Percentiles rank a stretch among this genome's conserved stretches.
Conservation (phyloP, 371 early-diverging fungal species). For the Mucor sp. region DNA sequence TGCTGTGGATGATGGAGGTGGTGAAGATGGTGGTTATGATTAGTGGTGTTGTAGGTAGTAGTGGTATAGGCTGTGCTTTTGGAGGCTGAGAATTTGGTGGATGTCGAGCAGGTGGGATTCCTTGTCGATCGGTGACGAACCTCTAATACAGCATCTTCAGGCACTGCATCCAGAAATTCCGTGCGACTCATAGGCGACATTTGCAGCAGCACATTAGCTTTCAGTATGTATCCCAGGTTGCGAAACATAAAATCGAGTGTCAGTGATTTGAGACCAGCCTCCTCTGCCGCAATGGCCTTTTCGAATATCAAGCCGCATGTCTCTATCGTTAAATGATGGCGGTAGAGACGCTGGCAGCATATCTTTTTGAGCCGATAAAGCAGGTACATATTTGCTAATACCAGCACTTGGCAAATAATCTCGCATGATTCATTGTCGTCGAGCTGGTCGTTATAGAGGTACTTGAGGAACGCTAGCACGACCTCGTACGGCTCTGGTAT, state of each 20-base stretch:
- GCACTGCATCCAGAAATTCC: conserved; percentile 48
- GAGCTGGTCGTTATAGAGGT: conserved; percentile 68
- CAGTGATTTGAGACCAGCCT: conserved; percentile 54
- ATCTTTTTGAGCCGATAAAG: conserved; percentile 63
- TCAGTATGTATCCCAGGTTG: conserved; percentile 57
- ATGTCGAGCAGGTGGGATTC: not conserved
- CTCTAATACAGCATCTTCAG: conserved; percentile 46
- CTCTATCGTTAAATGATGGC: conserved; percentile 50
- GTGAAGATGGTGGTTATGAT: conserved; percentile 5
- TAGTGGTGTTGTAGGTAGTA: not conserved
- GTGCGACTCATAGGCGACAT: conserved; percentile 41
- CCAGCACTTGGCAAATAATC: conserved; percentile 58
- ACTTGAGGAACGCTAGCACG: conserved; percentile 62
- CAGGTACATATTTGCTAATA: conserved; percentile 67
- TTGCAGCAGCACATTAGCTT: conserved; percentile 48
- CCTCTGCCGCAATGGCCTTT: conserved; percentile 59
- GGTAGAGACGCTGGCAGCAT: conserved; percentile 55
- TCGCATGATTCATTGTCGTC: conserved; percentile 48
- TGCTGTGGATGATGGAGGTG: conserved; percentile 10
- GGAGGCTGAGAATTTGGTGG: conserved; percentile 2
- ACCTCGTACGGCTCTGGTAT: conserved; percentile 64
- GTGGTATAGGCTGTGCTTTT: conserved; percentile 7
- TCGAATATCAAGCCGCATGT: conserved; percentile 61
- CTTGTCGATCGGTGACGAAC: conserved; percentile 21
- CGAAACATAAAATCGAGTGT: conserved; percentile 60